Evolutionary conservation across 805 yeast species (phyloP), one percentile per base, ranked within the genome.

Genomic region (Metschnikowia cubensis): DNA sequence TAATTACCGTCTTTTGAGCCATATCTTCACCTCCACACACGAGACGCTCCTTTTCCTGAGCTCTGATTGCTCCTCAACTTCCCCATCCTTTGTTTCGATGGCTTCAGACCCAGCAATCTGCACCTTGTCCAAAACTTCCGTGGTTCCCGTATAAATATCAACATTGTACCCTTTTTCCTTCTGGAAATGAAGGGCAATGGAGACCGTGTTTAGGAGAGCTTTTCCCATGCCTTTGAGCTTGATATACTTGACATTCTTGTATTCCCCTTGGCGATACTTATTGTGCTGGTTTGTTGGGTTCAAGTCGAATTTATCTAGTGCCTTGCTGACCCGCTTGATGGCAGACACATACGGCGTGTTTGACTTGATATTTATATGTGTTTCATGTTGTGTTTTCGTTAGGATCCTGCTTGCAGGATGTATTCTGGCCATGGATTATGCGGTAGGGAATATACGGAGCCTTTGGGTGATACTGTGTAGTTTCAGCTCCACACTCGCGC

Each of bases 321-420:
- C 69, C 59, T 81, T 82, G 37, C 74, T 74, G 2, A 84, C 76
- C 46, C 87, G 74, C 59, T 89, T 89, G 38, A 89, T 59, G 0
- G 87, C 89, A 10, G 92, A 80, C 11, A 88, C 74, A 58, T 75
- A 87, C 2, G 96, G 94, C 3, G 96, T 85, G 1, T 67, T 43
- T 1, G 84, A 66, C 55, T 87, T 85, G 35, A 89, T 72, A 51
- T 80, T 77, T 10, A 87, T 67, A 2, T 78, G 73, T 0, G 81
- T 73, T 20, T 76, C 74, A 22, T 43, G 46, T 35, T 43, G 29
- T 6, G 33, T 35, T 33, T 42, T 42, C 2, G 36, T 42, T 14
- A 32, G 13, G 18, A 42, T 33, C 37, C 32, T 34, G 37, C 32
- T 42, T 20, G 45, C 37, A 6, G 45, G 45, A 20, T 42, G 29